Base-by-base conservation (phyloP, 2,329 filamentous ascomycete species). In the Diaporthe sp. region DNA sequence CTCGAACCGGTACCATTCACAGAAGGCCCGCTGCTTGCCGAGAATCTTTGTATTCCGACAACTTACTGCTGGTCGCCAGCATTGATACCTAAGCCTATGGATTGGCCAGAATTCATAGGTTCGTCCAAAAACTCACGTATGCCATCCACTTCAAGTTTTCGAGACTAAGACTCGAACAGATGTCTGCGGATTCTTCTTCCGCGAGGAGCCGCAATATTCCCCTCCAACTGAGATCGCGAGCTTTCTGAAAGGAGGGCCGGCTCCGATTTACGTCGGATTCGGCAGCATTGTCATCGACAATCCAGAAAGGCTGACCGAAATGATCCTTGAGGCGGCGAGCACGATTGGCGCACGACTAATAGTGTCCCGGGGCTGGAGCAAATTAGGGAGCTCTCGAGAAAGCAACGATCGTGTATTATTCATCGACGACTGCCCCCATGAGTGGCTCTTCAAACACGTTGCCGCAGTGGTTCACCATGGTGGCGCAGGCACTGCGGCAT, bases 201-300 rank as follows among this genome's bases (percentile, higher is more conserved):
- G 92, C 0, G 85, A 88, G 8, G 80, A 88, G 0, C 87, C 88
- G 37, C 79, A 77, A 63, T 93, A 91, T 76, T 87, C 82, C 0
- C 91, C 92, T 1, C 85, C 87, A 0, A 81, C 85, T 0, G 89
- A 91, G 22, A 82, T 93, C 5, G 81, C 83, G 0, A 80, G 81
- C 0, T 93, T 93, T 73, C 82, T 93, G 1, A 27, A 27, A 7
- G 27, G 17, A 4, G 91, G 91, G 0, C 86, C 90, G 2, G 83
- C 90, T 1, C 92, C 92, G 0, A 85, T 93, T 0, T 93, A 93
- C 77, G 89, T 93, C 58, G 91, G 91, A 0, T 93, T 93, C 76
- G 91, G 91, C 1, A 92, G 89, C 0, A 93, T 93, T 58, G 91
- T 93, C 2, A 87, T 92, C 0, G 89, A 92, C 61, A 86, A 92